Base-by-base conservation (phyloP, 2,329 filamentous ascomycete genomes). In the Fusarium equiseti region DNA sequence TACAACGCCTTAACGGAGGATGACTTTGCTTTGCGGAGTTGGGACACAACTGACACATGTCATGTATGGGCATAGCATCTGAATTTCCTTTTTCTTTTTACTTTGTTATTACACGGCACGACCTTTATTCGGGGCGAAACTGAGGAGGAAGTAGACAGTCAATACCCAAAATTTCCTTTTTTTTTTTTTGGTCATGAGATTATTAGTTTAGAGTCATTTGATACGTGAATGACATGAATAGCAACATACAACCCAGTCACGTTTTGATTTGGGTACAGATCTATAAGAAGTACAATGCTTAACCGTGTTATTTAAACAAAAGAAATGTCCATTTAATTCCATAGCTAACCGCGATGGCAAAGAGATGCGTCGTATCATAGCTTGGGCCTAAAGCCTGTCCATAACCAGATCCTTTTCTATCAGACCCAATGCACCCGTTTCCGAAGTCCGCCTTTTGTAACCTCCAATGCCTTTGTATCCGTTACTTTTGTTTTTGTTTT, bases 361-460 rank as follows among this genome's bases (percentile, higher is more conserved):
- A 56, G 38, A 53, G 40, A 55, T 71, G 40, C 57, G 51, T 70
- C 68, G 60, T 64, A 69, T 73, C 66, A 71, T 62, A 69, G 57
- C 32, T 32, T 54, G 50, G 56, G 40, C 53, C 53, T 60, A 54
- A 54, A 73, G 59, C 69, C 55, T 50, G 46, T 55, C 55, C 59
- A 61, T 57, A 65, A 57, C 56, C 46, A 58, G 60, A 73, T 64
- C 70, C 66, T 58, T 69, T 65, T 50, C 48, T 52, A 58, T 67
- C 60, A 68, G 59, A 66, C 67, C 53, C 53, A 67, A 73, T 74
- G 66, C 54, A 67, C 55, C 71, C 57, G 62, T 67, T 71, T 86
- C 88, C 59, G 88, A 91, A 76, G 83, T 81, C 42, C 80, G 88
- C 55, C 40, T 80, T 90, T 13, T 78, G 83, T 75, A 87, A 44